Conservation (phyloP, 495 filamentous ascomycete genomes). For the Lineolata rhizophorae region DNA sequence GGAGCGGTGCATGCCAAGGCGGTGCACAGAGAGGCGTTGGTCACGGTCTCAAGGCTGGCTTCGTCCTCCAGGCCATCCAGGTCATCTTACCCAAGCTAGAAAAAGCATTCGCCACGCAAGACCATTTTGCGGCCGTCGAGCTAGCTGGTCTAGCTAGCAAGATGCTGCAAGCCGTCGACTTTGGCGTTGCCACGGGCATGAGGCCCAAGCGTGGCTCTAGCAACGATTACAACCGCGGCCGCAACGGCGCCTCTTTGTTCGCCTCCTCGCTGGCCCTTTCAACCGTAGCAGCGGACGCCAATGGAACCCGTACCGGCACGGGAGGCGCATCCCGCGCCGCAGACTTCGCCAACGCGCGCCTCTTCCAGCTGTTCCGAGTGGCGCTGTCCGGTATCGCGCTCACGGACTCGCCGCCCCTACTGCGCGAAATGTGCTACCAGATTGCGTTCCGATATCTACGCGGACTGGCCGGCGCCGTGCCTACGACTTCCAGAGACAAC, state of each 20-base stretch:
- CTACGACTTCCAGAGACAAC: too few relatives aligned
- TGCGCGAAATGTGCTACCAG: conserved; percentile 70
- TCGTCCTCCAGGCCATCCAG: conserved; percentile 69
- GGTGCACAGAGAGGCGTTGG: too few relatives aligned
- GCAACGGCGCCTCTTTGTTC: too few relatives aligned
- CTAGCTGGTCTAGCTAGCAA: conserved; percentile 58
- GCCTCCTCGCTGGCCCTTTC: too few relatives aligned
- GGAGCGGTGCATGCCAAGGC: too few relatives aligned
- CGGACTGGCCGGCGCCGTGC: conserved; percentile 36
- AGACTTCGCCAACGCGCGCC: conserved; percentile 67
- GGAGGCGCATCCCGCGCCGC: too few relatives aligned
- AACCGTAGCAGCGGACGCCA: too few relatives aligned
- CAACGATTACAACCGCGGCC: too few relatives aligned
- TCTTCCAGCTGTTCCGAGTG: conserved; percentile 76
- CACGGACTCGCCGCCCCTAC: conserved; percentile 39
- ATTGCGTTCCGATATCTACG: conserved; percentile 70
- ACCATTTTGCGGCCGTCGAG: conserved; percentile 41
- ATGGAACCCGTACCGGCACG: too few relatives aligned
- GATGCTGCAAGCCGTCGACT: conserved; percentile 51
- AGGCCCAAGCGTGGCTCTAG: too few relatives aligned
- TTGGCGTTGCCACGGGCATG: conserved; percentile 17
- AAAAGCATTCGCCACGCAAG: conserved; percentile 32
- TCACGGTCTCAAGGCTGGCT: conserved; percentile 44
- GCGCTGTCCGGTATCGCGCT: conserved; percentile 53
- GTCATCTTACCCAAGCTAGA: conserved; percentile 72